A percentile compares a stretch with the other conserved stretches of the same genome.
These are phyloP conservation scores for Sphaerobolus stellatus DNA, from an alignment of 1,284 basidiomycete genomes.

Conservation along the genomic window DNA sequence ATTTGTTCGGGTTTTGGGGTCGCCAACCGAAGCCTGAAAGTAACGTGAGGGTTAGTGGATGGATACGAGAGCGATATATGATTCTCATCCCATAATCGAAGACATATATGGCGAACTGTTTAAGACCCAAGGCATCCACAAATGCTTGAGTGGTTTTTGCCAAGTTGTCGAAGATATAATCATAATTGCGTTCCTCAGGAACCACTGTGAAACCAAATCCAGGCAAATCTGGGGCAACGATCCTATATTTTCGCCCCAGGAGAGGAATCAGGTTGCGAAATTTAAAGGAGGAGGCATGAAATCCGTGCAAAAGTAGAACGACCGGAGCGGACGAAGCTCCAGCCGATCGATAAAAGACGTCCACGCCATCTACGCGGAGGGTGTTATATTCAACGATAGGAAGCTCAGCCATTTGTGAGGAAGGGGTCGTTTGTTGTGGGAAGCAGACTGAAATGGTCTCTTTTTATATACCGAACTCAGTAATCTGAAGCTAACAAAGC, in stretches of 20 bases:
- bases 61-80: conserved; percentile 34
- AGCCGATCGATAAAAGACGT: conserved; percentile 45
- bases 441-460: too few relatives aligned
- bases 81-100: conserved; percentile 48
- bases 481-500: too few relatives aligned
- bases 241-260: conserved; percentile 41
- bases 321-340: conserved; percentile 32
- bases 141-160: conserved; percentile 40
- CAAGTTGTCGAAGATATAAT: conserved; percentile 43
- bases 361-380: conserved; percentile 35
- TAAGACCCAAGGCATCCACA: conserved; percentile 39
- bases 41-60: background rate
- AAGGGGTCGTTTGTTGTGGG: too few relatives aligned
- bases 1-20: conserved; percentile 41
- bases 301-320: conserved; percentile 49
- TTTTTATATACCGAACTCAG: too few relatives aligned
- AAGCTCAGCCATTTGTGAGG: too few relatives aligned
- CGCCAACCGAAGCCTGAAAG: conserved; percentile 28
- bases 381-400: too few relatives aligned
- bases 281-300: conserved; percentile 47
- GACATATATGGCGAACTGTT: conserved; percentile 44
- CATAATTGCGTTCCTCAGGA: conserved; percentile 34
- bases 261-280: conserved; percentile 47
- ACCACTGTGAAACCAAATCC: conserved; percentile 49
- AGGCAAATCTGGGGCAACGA: conserved; percentile 50